These are phyloP conservation scores for Botrytis elliptica DNA, from an alignment of 2,329 filamentous ascomycete species.

Conservation along the genomic window DNA sequence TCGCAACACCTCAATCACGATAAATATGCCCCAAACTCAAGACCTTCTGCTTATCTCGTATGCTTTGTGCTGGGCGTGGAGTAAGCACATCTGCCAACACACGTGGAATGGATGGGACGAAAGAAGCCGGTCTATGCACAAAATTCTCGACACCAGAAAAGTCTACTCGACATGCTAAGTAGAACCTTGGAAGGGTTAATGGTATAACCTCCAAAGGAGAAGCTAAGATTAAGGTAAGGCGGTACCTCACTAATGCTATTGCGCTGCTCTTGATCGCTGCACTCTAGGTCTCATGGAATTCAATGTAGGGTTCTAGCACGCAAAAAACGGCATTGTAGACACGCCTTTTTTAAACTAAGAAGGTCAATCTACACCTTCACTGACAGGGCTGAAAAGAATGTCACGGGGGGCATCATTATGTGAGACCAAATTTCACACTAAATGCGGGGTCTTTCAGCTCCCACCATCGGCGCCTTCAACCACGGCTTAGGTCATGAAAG, in stretches of 20 bases:
- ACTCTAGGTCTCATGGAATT: neutral
- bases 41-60: neutral
- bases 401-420: neutral
- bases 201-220: neutral
- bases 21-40: neutral
- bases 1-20: neutral
- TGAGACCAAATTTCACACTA: neutral
- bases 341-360: neutral
- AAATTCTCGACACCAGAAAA: neutral
- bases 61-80: neutral
- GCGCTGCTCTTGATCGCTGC: neutral
- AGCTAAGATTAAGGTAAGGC: neutral
- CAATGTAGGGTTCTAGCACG: too few relatives aligned
- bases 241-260: neutral
- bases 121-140: neutral
- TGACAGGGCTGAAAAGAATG: neutral
- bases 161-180: neutral
- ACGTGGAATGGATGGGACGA: neutral
- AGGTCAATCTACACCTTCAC: neutral
- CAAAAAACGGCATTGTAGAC: neutral
- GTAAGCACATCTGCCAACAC: neutral
- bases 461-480: neutral
- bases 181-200: too few relatives aligned
- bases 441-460: conserved; percentile 7
- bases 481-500: neutral